Evolutionary conservation across 78 protist genomes (phyloP), one percentile per base, ranked within the genome.

Genomic region (Tieghemostelium lacteum): DNA sequence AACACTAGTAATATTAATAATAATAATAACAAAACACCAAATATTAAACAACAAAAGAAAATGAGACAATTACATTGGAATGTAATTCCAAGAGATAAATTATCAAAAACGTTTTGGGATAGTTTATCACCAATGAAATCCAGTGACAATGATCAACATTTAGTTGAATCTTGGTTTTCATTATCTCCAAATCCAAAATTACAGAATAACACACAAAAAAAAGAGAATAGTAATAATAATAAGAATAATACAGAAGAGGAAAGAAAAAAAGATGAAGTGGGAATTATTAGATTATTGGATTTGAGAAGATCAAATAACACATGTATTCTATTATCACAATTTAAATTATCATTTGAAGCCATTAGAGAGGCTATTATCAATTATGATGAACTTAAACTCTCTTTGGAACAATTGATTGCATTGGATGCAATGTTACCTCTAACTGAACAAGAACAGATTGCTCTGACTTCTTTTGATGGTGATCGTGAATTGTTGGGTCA

Each of bases 31-130:
- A 26, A 42, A 67, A 67, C 74, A 10, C 74, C 63, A 57, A 36
- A 26, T 16, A 70, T 22, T 19, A 69, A 69, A 29, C 77, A 83
- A 70, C 77, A 83, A 70, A 83, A 83, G 42, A 83, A 83, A 64
- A 83, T 83, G 91, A 66, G 91, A 70, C 91, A 83, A 45, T 61
- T 83, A 1, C 91, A 83, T 70, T 83, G 91, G 91, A 83, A 61
- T 60, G 91, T 62, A 26, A 69, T 83, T 69, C 91, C 91, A 69
- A 69, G 52, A 28, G 78, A 83, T 19, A 83, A 69, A 73, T 40
- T 83, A 58, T 69, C 66, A 40, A 78, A 83, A 63, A 39, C 91
- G 26, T 83, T 83, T 52, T 83, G 91, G 91, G 91, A 83, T 28
- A 69, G 40, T 28, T 39, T 83, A 22, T 83, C 91, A 69, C 91